These are phyloP conservation scores for Coemansia sp. DNA, from an alignment of 192 early-diverging fungal species.

Conservation along the genomic window DNA sequence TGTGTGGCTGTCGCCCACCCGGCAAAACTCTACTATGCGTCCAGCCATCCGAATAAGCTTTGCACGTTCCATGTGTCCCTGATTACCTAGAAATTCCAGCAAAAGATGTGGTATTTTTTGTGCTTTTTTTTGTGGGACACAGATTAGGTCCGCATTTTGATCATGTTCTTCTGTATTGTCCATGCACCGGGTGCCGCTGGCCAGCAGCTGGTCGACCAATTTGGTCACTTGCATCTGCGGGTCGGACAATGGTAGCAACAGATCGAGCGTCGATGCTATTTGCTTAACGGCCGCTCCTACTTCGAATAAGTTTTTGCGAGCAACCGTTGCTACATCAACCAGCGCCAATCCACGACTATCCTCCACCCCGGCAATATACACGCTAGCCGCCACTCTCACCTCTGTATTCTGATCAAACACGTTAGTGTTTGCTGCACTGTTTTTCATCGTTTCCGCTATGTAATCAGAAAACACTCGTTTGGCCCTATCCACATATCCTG, in stretches of 20 bases:
- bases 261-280: slow-evolving; percentile 3
- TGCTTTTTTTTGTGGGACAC: background rate
- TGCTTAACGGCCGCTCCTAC: slow-evolving; percentile 20
- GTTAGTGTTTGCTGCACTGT: background rate
- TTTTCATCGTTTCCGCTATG: background rate
- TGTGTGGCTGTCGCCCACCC: slow-evolving; percentile 8
- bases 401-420: slow-evolving; percentile 18
- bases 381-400: slow-evolving; percentile 16
- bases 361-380: slow-evolving; percentile 36
- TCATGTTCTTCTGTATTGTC: background rate
- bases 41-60: slow-evolving; percentile 6
- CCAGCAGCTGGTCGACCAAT: slow-evolving; percentile 29
- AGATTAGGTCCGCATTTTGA: background rate
- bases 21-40: slow-evolving; percentile 17
- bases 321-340: slow-evolving; percentile 16
- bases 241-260: slow-evolving; percentile 16
- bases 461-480: slow-evolving; percentile 22
- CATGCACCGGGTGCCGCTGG: background rate
- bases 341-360: slow-evolving; percentile 9
- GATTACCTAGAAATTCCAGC: slow-evolving; percentile 8
- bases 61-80: too few species aligned
- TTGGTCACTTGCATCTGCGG: slow-evolving; percentile 26
- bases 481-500: slow-evolving; percentile 15
- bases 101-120: slow-evolving; percentile 7
- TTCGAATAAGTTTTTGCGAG: slow-evolving; percentile 19